Conservation (phyloP, 768 basidiomycete species). For the Mycena vitilis region DNA sequence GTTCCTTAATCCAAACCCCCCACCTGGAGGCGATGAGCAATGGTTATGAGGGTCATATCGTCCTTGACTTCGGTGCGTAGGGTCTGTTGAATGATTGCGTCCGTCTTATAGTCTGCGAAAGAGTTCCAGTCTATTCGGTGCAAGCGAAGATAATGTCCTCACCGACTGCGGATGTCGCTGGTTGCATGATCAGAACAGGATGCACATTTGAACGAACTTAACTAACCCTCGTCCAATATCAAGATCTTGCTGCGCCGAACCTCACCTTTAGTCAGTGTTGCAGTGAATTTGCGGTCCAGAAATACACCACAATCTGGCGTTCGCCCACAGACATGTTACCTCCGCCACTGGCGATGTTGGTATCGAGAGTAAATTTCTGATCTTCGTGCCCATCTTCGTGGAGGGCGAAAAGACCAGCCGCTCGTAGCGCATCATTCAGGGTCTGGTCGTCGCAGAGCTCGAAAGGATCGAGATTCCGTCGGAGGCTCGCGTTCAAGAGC, state of each 20-base stretch:
- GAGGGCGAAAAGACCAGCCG: conserved; percentile 6
- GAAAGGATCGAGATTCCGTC: conserved; percentile 8
- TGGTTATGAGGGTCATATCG: conserved; percentile 11
- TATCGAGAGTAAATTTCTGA: neutral
- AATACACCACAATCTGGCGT: neutral
- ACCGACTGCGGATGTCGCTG: neutral
- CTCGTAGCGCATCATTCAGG: conserved; percentile 9
- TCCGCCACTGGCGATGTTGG: neutral
- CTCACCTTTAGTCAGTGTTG: neutral
- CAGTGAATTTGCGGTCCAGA: too few species aligned
- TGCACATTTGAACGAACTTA: neutral
- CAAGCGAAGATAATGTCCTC: neutral
- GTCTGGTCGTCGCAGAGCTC: conserved; percentile 9
- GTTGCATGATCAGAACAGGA: neutral
- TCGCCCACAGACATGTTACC: neutral
- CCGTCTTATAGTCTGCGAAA: conserved; percentile 10
- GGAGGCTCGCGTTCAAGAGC: neutral
- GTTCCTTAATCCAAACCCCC: neutral
- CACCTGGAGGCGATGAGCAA: conserved; percentile 18
- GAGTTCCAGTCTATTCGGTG: neutral
- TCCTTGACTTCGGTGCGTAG: conserved; percentile 12
- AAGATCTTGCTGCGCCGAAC: neutral
- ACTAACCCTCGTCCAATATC: neutral
- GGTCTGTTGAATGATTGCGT: conserved; percentile 15
- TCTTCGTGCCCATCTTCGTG: neutral